phyloP scores from a whole-genome alignment of 352 stramenopile genomes.

The Peronospora farinosa region DNA sequence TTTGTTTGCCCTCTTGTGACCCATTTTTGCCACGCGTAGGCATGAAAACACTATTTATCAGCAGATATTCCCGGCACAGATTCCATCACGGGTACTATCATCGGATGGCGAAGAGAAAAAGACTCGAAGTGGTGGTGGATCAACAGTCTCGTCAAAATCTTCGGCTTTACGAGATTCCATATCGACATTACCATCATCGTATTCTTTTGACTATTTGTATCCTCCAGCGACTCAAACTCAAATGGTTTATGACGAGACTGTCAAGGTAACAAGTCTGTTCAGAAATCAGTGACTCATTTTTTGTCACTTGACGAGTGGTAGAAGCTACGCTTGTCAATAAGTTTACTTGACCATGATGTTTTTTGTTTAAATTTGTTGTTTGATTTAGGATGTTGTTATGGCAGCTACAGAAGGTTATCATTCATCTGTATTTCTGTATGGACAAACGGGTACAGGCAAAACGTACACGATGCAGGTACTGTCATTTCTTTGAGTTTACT shows the following conservation, averaged over 20 bases:
- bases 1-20: no score
- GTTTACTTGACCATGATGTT: background rate
- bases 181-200: slow-evolving; percentile 58
- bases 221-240: slow-evolving; percentile 54
- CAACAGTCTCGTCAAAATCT: slow-evolving; percentile 34
- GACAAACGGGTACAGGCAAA: slow-evolving; percentile 86
- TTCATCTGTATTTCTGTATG: slow-evolving; percentile 88
- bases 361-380: background rate
- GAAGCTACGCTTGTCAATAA: background rate
- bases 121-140: slow-evolving; percentile 27
- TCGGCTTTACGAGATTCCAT: slow-evolving; percentile 19
- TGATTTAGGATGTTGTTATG: slow-evolving; percentile 54
- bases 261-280: no score
- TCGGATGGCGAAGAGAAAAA: slow-evolving; percentile 25
- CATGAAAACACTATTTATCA: slow-evolving; percentile 87
- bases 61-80: slow-evolving; percentile 72
- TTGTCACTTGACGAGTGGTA: background rate
- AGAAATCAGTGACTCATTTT: no score
- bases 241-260: slow-evolving; percentile 80
- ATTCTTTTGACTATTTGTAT: slow-evolving; percentile 87
- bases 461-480: slow-evolving; percentile 75
- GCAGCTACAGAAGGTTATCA: slow-evolving; percentile 74
- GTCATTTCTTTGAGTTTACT: slow-evolving; percentile 3
- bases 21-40: slow-evolving; percentile 22
- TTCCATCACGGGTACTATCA: slow-evolving; percentile 23